A percentile compares a stretch with the other conserved stretches of the same genome.
These are phyloP conservation scores for Lagenidium giganteum DNA, from an alignment of 352 stramenopile species.

Conservation along the genomic window DNA sequence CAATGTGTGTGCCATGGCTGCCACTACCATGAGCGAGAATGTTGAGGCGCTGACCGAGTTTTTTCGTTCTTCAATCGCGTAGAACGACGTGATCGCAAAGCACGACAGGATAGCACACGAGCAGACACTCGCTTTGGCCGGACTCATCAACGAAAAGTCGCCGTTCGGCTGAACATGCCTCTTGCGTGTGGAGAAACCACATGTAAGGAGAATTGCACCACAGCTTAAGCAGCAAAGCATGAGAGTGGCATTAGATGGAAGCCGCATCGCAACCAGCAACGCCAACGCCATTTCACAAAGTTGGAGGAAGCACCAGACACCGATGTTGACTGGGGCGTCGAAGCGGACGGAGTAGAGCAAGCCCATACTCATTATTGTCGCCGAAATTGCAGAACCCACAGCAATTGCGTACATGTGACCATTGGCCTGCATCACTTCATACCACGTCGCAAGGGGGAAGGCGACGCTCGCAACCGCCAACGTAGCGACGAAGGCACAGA, in stretches of 20 bases:
- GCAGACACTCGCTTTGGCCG: too few species aligned
- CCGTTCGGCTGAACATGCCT: background rate
- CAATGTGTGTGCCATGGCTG: too few species aligned
- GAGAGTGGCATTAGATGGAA: conserved; percentile 4
- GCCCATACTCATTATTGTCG: conserved; percentile 3
- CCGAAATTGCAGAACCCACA: background rate
- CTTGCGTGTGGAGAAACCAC: too few species aligned
- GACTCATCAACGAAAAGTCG: background rate
- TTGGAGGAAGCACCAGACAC: conserved; percentile 6
- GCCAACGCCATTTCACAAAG: background rate
- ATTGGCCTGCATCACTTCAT: background rate
- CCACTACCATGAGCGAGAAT: too few species aligned
- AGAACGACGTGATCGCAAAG: too few species aligned
- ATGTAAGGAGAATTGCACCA: too few species aligned
- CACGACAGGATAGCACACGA: too few species aligned
- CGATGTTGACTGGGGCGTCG: conserved; percentile 12
- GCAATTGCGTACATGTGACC: conserved; percentile 6
- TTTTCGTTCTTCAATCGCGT: too few species aligned
- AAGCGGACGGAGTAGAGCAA: conserved; percentile 19
- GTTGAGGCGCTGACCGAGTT: too few species aligned
- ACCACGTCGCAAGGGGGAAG: background rate
- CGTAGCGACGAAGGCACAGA: background rate
- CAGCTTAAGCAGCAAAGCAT: too few species aligned
- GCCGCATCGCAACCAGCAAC: background rate
- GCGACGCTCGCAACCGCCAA: background rate